Evolutionary conservation across 2,329 filamentous ascomycete species (phyloP), one percentile per base, ranked within the genome.

Genomic region (Penicillium sclerotigenum): DNA sequence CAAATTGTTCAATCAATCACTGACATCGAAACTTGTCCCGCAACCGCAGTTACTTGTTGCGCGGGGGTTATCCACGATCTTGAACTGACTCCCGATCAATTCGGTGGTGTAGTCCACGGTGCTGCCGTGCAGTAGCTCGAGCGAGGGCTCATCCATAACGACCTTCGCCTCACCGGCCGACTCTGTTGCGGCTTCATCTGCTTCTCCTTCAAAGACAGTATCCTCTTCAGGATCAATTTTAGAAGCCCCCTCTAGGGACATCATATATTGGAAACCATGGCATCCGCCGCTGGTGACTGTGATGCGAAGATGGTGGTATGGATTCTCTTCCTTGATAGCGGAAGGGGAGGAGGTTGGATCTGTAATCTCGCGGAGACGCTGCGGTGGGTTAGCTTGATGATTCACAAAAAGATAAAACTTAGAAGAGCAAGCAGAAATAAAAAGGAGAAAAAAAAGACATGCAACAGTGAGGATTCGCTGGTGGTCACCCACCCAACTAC

Each of bases 61-160:
- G 38, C 86, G 80, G 0, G 94, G 94, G 69, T 97, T 99, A 66
- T 96, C 92, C 58, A 91, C 87, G 68, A 99, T 91, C 80, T 96
- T 96, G 75, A 99, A 99, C 77, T 97, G 92, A 68, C 87, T 90
- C 26, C 89, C 89, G 69, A 97, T 97, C 75, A 99, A 79, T 78
- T 97, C 94, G 83, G 89, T 94, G 0, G 92, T 97, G 69, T 92
- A 99, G 71, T 99, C 94, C 36, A 99, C 87, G 72, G 92, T 97
- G 77, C 92, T 97, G 10, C 93, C 94, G 70, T 91, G 92, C 56
- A 99, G 76, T 51, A 99, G 75, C 62, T 96, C 91, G 57, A 99
- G 76, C 49, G 91, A 96, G 3, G 91, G 85, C 63, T 87, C 84
- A 70, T 99, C 94, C 69, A 99, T 85, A 22, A 97, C 87, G 10